Conservation (phyloP, 225 moss, liverwort and hornwort genomes). For the Sphagnum tenellum region DNA sequence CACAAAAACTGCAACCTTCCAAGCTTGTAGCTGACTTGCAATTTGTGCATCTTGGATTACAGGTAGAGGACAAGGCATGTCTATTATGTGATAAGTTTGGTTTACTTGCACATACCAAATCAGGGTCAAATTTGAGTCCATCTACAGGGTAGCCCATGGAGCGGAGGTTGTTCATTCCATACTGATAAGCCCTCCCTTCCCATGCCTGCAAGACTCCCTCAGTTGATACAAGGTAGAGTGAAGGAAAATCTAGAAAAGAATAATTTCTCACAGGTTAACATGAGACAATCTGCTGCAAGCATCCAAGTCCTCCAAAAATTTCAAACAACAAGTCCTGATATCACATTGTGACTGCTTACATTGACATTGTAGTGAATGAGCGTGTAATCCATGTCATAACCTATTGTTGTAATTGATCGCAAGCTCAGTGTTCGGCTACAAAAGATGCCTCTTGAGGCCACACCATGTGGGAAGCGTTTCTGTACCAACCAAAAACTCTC, state of each 20-base stretch:
- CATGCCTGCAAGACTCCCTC: constrained; percentile 43
- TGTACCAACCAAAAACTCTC: constrained; percentile 13
- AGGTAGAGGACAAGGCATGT: no score
- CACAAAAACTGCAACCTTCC: no score
- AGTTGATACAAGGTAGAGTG: no score
- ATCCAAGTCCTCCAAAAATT: neutral
- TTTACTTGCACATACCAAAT: constrained; percentile 41
- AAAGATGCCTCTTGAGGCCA: constrained; percentile 77
- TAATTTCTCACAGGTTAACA: neutral
- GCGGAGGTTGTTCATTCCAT: constrained; percentile 77
- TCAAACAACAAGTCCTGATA: neutral
- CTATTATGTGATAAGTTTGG: no score
- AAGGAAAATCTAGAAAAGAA: no score
- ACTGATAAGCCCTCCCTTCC: constrained; percentile 91
- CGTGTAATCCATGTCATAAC: constrained; percentile 94
- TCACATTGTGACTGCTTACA: constrained; percentile 16
- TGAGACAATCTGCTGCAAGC: neutral
- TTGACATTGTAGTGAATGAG: constrained; percentile 84
- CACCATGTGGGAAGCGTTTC: constrained; percentile 76
- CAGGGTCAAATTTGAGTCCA: constrained; percentile 73
- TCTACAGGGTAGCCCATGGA: constrained; percentile 79
- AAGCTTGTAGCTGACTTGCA: no score
- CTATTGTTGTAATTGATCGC: constrained; percentile 79
- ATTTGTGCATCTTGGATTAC: no score
- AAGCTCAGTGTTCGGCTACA: constrained; percentile 84